Evolutionary conservation across 345 rosid species (phyloP).

Genomic region (Citrus inodora): DNA sequence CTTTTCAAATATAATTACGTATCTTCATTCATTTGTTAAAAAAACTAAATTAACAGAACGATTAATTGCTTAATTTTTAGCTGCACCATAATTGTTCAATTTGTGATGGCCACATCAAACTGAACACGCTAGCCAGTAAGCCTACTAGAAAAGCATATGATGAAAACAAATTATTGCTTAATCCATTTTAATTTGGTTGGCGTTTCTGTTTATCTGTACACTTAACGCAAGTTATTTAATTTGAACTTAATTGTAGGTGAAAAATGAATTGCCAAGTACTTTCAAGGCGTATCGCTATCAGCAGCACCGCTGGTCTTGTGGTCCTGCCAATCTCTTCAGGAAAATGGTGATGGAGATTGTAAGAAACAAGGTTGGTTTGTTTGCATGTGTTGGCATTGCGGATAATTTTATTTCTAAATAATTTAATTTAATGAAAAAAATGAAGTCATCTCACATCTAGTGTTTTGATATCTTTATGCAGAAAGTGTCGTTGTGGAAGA

Average conservation of each 20-base stretch:
- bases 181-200: too few species aligned
- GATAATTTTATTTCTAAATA: not conserved
- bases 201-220: not conserved
- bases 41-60: not conserved
- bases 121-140: too few species aligned
- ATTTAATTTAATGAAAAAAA: not conserved
- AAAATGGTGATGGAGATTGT: slow-evolving; percentile 86
- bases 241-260: slow-evolving; percentile 47
- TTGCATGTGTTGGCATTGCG: not conserved
- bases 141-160: too few species aligned
- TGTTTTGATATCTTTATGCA: slow-evolving; percentile 26
- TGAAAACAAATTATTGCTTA: too few species aligned
- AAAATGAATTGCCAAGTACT: slow-evolving; percentile 92
- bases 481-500: slow-evolving; percentile 90
- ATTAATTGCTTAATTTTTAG: too few species aligned
- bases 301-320: slow-evolving; percentile 97
- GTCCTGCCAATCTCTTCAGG: slow-evolving; percentile 96
- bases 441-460: not conserved
- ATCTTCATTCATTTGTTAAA: not conserved
- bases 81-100: not conserved
- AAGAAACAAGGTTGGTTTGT: slow-evolving; percentile 50
- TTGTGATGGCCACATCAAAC: not conserved
- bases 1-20: not conserved
- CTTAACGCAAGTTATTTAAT: not conserved
- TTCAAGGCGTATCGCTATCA: slow-evolving; percentile 92